Base-by-base conservation (phyloP, 441 rosid species). In the Adansonia rubrostipa region DNA sequence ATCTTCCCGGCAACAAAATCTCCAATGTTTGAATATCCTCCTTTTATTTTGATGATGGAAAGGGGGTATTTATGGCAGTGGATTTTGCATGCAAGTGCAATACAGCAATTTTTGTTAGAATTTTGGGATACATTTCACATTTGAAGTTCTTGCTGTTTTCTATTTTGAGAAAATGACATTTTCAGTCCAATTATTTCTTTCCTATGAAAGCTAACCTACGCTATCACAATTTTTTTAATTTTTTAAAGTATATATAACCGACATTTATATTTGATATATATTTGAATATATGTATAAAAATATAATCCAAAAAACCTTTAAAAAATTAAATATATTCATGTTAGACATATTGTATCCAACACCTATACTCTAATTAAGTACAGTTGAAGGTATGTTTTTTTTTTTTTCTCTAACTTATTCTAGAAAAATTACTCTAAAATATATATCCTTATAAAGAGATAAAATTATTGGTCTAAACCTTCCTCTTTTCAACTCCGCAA, bases 1-100 rank as follows among this genome's bases (percentile, higher is more conserved):
- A 75, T 87, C 90, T 73, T 10, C 51, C 86, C 85, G 84, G 85
- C 85, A 82, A 82, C 87, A 73, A 85, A 85, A 85, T 85, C 90
- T 78, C 68, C 9, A 60, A 15, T 17, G 75, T 85, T 36, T 83
- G 83, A 87, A 82, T 36, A 36, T 47, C 17, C 54, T 19, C 0
- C 22, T 6, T 57, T 73, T 75, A 61, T 60, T 44, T 78, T 17
- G 53, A 70, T 60, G 14, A 74, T 14, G 3, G 57, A 67, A 54
- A 36, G 24, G 42, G 5, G n/a, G 8, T 0, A 70, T 9, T 56
- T 72, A 62, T 53, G 57, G 58, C 60, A 20, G 24, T 58, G 9
- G 63, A 61, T 33, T 24, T 2, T 53, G 80, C 74, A 17, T 63
- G 63, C 44, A 72, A 75, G 56, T 86, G 61, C 40, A 15, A 57